Evolutionary conservation across 768 basidiomycete genomes (phyloP).

Genomic region (Russula ochroleuca): DNA sequence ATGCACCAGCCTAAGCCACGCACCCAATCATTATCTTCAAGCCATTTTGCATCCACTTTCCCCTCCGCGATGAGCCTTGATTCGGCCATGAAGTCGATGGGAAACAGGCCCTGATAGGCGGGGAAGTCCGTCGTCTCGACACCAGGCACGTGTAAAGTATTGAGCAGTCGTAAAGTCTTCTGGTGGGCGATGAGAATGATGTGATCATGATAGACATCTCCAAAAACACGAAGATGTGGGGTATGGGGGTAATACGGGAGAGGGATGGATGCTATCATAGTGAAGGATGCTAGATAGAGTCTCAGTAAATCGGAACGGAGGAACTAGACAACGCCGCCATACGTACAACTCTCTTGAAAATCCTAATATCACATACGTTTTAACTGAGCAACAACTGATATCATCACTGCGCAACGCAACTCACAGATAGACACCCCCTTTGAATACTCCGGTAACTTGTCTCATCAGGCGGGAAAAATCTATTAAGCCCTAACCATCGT

Average conservation of each 20-base stretch:
- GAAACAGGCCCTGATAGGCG: neutral
- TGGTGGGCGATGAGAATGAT: constrained; percentile 39
- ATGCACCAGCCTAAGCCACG: constrained; percentile 13
- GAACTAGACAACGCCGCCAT: neutral
- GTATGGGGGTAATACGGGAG: constrained; percentile 37
- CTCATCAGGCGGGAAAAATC: constrained; percentile 56
- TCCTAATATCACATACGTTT: constrained; percentile 43
- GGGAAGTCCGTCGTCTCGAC: constrained; percentile 16
- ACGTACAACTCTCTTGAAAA: constrained; percentile 70
- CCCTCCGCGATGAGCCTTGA: constrained; percentile 12
- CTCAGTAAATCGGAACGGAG: neutral
- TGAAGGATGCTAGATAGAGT: constrained; percentile 56
- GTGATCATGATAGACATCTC: constrained; percentile 44
- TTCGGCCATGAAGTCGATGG: neutral
- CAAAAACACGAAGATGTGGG: constrained; percentile 44
- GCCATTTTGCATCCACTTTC: constrained; percentile 4
- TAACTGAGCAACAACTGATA: neutral
- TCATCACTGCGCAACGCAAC: constrained; percentile 28
- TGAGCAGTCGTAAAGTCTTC: constrained; percentile 16
- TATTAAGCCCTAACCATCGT: constrained; percentile 62
- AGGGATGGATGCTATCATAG: constrained; percentile 48
- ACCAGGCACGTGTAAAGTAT: constrained; percentile 7
- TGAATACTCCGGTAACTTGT: constrained; percentile 38
- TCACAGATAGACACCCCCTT: constrained; percentile 59
- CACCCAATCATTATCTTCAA: constrained; percentile 8